These are phyloP conservation scores for Komagataella pastoris DNA, from an alignment of 805 yeast genomes.

Conservation along the genomic window DNA sequence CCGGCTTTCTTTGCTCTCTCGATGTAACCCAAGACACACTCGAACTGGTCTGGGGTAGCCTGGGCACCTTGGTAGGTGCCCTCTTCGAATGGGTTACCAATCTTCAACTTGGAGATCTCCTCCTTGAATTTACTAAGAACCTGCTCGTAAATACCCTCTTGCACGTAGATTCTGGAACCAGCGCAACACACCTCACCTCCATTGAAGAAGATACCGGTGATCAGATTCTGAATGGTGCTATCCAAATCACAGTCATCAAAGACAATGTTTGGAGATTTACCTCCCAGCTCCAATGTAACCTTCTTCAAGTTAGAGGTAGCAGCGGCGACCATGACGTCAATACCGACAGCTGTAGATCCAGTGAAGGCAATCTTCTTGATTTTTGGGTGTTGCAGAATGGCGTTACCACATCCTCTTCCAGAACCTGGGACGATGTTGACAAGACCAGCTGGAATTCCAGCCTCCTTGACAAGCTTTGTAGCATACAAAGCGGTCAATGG, in stretches of 20 bases:
- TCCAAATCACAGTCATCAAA: conserved; percentile 77
- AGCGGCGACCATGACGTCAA: conserved; percentile 66
- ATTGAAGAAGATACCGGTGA: conserved; percentile 80
- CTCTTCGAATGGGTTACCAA: conserved; percentile 79
- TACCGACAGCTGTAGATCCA: conserved; percentile 64
- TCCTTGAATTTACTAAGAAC: conserved; percentile 46
- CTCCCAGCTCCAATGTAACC: conserved; percentile 91
- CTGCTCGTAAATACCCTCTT: conserved; percentile 72
- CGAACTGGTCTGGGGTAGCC: conserved; percentile 67
- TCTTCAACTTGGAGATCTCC: conserved; percentile 38
- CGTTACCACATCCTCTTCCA: conserved; percentile 47
- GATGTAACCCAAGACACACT: conserved; percentile 65
- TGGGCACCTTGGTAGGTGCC: conserved; percentile 85
- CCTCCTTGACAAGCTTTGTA: conserved; percentile 38
- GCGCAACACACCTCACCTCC: conserved; percentile 96
- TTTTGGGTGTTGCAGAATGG: conserved; percentile 41
- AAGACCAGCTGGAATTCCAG: conserved; percentile 55
- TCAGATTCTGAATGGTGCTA: conserved; percentile 61
- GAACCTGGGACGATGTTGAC: conserved; percentile 49
- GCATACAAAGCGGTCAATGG: conserved; percentile 50
- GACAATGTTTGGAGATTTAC: conserved; percentile 87
- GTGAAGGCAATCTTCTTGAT: conserved; percentile 56
- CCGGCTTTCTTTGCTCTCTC: conserved; percentile 74
- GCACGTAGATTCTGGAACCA: conserved; percentile 83
- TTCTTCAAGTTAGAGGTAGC: conserved; percentile 76